Evolutionary conservation across 2,329 filamentous ascomycete species (phyloP), one percentile per base, ranked within the genome.

Genomic region (Scedosporium apiospermum): DNA sequence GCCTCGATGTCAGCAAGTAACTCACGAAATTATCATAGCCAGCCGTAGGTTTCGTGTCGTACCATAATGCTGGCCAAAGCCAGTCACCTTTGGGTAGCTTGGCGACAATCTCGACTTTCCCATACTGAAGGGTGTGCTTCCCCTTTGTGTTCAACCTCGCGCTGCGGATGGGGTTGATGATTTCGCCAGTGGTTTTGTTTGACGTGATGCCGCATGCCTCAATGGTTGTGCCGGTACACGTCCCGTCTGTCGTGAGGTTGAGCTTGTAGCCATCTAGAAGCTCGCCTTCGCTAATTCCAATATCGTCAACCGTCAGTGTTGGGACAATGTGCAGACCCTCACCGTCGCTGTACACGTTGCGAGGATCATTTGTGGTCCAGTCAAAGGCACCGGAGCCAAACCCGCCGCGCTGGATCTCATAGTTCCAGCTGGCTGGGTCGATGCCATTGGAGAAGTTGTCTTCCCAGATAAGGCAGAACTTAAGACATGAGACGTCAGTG

Each of bases 11-110:
- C 34, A 38, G 34, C 4, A 38, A 12, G 2, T 38, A 9, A 38
- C 34, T 38, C 10, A 12, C 34, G 34, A 12, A 4, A 38, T 9
- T 38, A 38, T 14, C 4, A 38, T 38, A 9, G 34, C 78, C 78
- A 83, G 80, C 78, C 75, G 69, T 58, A 61, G n/a, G 26, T 46
- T 57, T 53, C 49, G 12, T 41, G 26, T 12, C 62, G 65, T 65
- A 62, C 89, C 89, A 93, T 69, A 96, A 93, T 16, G 90, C 90
- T 2, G 91, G 91, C 91, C 91, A 95, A 12, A 96, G 81, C 91
- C 91, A 95, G 76, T 95, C 90, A 61, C 91, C 91, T 59, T 78
- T 74, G 4, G 91, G 90, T 27, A 95, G 77, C 74, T 88, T 88
- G 30, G 91, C 91, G 1, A 82, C 86, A 5, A 96, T 90, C 71